Evolutionary conservation across 768 basidiomycete species (phyloP), one percentile per base, ranked within the genome.

Genomic region (Amanita phalloides): DNA sequence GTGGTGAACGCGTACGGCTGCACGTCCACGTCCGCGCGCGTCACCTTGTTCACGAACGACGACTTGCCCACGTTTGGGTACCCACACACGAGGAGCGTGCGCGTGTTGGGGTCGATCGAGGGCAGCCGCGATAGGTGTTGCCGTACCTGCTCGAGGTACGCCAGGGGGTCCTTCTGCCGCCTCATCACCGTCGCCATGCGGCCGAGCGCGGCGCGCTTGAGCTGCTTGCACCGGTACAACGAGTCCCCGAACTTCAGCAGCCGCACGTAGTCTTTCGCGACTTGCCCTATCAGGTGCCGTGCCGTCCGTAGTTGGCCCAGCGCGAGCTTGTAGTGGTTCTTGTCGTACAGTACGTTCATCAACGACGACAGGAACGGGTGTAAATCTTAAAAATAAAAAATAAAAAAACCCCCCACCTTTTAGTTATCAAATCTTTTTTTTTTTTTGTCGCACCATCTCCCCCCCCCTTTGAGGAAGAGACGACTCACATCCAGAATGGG

Each of bases 141-240:
- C 49, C 96, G 82, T 60, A 99, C 96, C 76, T 99, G 94, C 69
- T 99, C 96, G 44, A 99, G 83, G 71, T 98, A 99, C 4, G 93
- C 94, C 21, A 99, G 76, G 1, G 95, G 92, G 64, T 99, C 95
- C 73, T 99, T 99, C 74, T 98, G 96, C 32, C 96, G 82, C 60
- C 82, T 81, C 95, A 99, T 97, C 69, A 99, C 81, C 6, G 96
- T 99, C 11, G 96, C 96, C 96, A 99, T 98, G 87, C 94, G 92
- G 73, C 96, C 96, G 54, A 99, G 82, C 6, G 95, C 95, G 53
- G 96, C 96, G 58, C 79, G 83, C 71, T 99, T 99, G 45, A 99
- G 82, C 76, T 98, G 94, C 70, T 99, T 99, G 68, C 96, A 98
- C 53, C 96, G 81, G 70, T 97, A 99, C 56, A 99, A 70, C 64